Conservation (phyloP, 2,329 filamentous ascomycete genomes). For the Cytospora chrysosperma region DNA sequence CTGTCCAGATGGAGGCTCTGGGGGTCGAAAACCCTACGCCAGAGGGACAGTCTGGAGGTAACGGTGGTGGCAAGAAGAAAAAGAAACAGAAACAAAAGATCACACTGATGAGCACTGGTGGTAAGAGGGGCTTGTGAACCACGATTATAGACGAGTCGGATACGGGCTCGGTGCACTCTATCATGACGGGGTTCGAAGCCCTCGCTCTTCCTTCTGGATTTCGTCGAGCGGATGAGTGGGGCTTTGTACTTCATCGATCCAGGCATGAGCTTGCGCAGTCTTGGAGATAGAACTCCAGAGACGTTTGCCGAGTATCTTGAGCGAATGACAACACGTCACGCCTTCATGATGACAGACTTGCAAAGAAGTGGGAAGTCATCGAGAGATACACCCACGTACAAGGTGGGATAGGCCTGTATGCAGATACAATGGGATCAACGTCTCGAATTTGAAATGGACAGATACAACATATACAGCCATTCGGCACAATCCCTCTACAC, state of each 20-base stretch:
- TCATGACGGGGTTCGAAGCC: background rate
- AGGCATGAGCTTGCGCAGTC: background rate
- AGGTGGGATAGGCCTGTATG: background rate
- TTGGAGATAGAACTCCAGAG: background rate
- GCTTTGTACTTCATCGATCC: background rate
- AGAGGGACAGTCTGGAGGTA: slow-evolving; percentile 23
- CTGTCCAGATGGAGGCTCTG: slow-evolving; percentile 58
- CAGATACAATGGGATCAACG: background rate
- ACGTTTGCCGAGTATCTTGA: background rate
- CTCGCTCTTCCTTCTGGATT: background rate
- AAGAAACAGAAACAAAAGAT: slow-evolving; percentile 75
- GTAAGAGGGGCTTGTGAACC: slow-evolving; percentile 45
- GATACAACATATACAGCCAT: background rate
- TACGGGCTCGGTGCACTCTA: background rate
- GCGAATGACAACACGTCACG: background rate
- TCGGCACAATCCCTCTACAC: background rate
- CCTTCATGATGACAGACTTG: background rate
- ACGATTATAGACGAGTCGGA: background rate
- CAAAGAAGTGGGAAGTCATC: background rate
- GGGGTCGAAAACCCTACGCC: slow-evolving; percentile 36
- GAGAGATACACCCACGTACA: background rate
- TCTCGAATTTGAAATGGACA: background rate
- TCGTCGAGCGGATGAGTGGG: background rate
- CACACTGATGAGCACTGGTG: slow-evolving; percentile 67
- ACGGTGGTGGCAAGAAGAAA: slow-evolving; percentile 42